A percentile compares a stretch with the other conserved stretches of the same genome.
phyloP scores from a whole-genome alignment of 2,329 filamentous ascomycete species.

The Chrysoporthe puriensis region DNA sequence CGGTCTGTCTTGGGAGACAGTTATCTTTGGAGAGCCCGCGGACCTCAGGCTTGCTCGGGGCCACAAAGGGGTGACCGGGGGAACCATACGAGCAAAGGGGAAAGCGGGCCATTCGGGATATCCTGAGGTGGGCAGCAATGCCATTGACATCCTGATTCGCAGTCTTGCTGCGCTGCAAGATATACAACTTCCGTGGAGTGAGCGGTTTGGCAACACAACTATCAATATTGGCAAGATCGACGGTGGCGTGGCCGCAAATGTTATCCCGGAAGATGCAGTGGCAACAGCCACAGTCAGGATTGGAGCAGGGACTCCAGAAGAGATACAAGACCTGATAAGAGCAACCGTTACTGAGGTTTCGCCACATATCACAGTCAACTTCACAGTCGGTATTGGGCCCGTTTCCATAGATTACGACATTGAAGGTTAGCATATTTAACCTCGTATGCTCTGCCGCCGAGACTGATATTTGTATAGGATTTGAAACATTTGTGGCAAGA shows the following conservation, averaged over 20 bases:
- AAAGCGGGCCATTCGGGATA: conserved; percentile 87
- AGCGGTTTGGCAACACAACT: conserved; percentile 84
- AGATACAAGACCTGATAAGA: conserved; percentile 59
- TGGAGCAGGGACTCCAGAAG: conserved; percentile 68
- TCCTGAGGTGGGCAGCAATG: conserved; percentile 83
- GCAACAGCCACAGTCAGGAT: conserved; percentile 71
- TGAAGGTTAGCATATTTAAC: conserved; percentile 55
- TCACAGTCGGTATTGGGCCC: conserved; percentile 71
- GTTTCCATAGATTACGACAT: conserved; percentile 81
- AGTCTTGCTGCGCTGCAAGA: conserved; percentile 69
- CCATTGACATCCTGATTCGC: conserved; percentile 78
- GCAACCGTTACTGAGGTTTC: conserved; percentile 56
- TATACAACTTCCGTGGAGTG: conserved; percentile 73
- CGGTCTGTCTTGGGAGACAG: conserved; percentile 56
- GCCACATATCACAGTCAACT: conserved; percentile 49
- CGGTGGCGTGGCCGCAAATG: conserved; percentile 85
- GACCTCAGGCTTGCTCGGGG: conserved; percentile 87
- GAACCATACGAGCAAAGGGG: conserved; percentile 70
- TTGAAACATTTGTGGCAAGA: conserved; percentile 80
- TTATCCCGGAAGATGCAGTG: conserved; percentile 68
- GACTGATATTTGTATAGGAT: conserved; percentile 48
- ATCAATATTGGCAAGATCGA: conserved; percentile 80
- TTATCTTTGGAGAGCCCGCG: conserved; percentile 92
- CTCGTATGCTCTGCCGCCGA: not conserved
- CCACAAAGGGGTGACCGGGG: conserved; percentile 82